Evolutionary conservation across 352 stramenopile genomes (phyloP).

Genomic region (Peronospora tabacina): DNA sequence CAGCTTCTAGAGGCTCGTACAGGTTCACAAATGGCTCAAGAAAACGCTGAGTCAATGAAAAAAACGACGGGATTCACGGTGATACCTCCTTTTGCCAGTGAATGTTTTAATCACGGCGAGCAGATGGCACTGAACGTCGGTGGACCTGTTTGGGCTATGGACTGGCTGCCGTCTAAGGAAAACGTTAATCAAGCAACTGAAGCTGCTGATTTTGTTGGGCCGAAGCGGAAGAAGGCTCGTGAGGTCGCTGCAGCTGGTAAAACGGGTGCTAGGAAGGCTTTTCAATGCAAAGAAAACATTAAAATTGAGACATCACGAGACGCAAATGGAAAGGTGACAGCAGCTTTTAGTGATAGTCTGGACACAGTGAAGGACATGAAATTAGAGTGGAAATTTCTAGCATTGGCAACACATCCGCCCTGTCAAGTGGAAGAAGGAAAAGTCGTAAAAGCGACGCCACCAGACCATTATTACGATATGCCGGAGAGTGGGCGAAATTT

Average conservation of each 20-base stretch:
- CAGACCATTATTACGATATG: constrained; percentile 70
- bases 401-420: constrained; percentile 58
- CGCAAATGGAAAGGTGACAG: constrained; percentile 5
- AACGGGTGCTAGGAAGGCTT: constrained; percentile 3
- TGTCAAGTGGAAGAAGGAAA: constrained; percentile 50
- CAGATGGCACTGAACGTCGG: constrained; percentile 58
- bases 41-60: background rate
- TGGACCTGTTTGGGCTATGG: constrained; percentile 75
- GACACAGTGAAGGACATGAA: constrained; percentile 1
- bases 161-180: constrained; percentile 49
- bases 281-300: constrained; percentile 38
- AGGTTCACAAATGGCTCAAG: background rate
- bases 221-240: constrained; percentile 18
- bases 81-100: constrained; percentile 47
- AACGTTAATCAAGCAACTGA: constrained; percentile 3
- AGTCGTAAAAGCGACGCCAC: constrained; percentile 54
- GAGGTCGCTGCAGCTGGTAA: constrained; percentile 1
- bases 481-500: constrained; percentile 44
- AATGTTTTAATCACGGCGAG: constrained; percentile 22
- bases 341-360: constrained; percentile 8
- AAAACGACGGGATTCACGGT: constrained; percentile 15
- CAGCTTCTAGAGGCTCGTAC: constrained; percentile 10
- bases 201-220: constrained; percentile 2
- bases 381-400: constrained; percentile 49
- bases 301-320: constrained; percentile 2